These are phyloP conservation scores for Fusarium euwallaceae DNA, from an alignment of 2,329 filamentous ascomycete genomes.

Conservation along the genomic window DNA sequence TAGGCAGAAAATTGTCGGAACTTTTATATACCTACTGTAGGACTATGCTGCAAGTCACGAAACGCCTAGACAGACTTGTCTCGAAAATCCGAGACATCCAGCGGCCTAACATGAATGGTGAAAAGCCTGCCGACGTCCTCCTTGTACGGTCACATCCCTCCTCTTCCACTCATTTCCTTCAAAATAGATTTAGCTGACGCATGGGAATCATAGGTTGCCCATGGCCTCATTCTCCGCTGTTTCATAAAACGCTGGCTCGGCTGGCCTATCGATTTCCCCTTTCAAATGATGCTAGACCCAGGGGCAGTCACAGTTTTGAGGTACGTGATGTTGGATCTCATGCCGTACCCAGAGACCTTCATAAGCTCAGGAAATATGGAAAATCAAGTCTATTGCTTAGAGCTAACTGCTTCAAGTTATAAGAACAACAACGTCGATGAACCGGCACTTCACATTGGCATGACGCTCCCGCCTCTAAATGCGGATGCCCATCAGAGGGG, in stretches of 20 bases:
- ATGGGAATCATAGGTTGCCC: slow-evolving; percentile 48
- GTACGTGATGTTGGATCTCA: not conserved
- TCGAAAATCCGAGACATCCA: slow-evolving; percentile 56
- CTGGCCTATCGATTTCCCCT: slow-evolving; percentile 54
- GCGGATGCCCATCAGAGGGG: not conserved
- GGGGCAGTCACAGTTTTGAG: slow-evolving; percentile 56
- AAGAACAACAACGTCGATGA: slow-evolving; percentile 54
- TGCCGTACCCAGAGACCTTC: too few species aligned
- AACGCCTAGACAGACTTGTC: slow-evolving; percentile 58
- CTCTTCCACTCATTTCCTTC: not conserved
- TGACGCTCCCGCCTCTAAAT: slow-evolving; percentile 40
- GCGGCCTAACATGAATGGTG: slow-evolving; percentile 54
- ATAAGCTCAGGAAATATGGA: not conserved
- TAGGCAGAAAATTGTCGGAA: too few species aligned
- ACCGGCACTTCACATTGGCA: slow-evolving; percentile 57
- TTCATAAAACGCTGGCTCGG: slow-evolving; percentile 62
- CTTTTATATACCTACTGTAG: too few species aligned
- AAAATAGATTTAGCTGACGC: not conserved
- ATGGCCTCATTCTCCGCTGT: slow-evolving; percentile 60
- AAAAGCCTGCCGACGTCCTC: slow-evolving; percentile 53
- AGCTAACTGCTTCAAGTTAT: slow-evolving; percentile 48
- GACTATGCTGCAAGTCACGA: slow-evolving; percentile 52
- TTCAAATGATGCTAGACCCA: slow-evolving; percentile 59
- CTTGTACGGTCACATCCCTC: slow-evolving; percentile 34
- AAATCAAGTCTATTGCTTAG: not conserved